phyloP scores from a whole-genome alignment of 164 flowering plant species.

The Vitis amurensis region DNA sequence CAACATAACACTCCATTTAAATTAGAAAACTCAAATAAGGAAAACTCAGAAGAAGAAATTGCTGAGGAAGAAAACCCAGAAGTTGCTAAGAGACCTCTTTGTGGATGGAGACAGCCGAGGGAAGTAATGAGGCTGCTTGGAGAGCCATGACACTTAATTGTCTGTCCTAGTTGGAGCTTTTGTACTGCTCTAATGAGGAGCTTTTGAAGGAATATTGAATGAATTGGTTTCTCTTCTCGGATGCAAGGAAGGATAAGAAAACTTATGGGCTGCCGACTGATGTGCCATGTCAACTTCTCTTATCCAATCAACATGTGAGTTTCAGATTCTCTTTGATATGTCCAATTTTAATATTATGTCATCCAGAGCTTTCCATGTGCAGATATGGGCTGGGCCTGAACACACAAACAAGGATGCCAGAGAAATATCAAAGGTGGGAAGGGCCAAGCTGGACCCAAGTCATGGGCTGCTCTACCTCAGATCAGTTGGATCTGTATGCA shows the following conservation, averaged over 20 bases:
- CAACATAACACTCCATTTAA: background rate
- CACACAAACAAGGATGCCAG: background rate
- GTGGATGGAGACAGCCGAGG: slow-evolving; percentile 45
- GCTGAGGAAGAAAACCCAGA: background rate
- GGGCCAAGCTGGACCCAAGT: background rate
- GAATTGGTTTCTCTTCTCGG: background rate
- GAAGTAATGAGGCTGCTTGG: slow-evolving; percentile 57
- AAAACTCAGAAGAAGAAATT: background rate
- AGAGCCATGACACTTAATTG: slow-evolving; percentile 55
- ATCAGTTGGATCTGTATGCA: too few species aligned
- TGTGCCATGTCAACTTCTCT: slow-evolving; percentile 32
- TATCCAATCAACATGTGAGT: slow-evolving; percentile 45
- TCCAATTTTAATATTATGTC: background rate
- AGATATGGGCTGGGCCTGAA: slow-evolving; percentile 1
- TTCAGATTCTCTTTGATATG: slow-evolving; percentile 41
- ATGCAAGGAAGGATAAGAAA: slow-evolving; percentile 42
- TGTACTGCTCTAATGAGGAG: background rate
- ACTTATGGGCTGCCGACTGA: slow-evolving; percentile 14
- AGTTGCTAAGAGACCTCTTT: slow-evolving; percentile 52
- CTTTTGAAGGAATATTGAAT: background rate
- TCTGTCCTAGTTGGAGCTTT: background rate
- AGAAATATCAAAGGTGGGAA: background rate
- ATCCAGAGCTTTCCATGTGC: background rate
- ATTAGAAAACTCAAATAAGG: background rate
- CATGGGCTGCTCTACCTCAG: background rate